Evolutionary conservation across 768 basidiomycete genomes (phyloP).

Genomic region (Auricularia auricula-judae): DNA sequence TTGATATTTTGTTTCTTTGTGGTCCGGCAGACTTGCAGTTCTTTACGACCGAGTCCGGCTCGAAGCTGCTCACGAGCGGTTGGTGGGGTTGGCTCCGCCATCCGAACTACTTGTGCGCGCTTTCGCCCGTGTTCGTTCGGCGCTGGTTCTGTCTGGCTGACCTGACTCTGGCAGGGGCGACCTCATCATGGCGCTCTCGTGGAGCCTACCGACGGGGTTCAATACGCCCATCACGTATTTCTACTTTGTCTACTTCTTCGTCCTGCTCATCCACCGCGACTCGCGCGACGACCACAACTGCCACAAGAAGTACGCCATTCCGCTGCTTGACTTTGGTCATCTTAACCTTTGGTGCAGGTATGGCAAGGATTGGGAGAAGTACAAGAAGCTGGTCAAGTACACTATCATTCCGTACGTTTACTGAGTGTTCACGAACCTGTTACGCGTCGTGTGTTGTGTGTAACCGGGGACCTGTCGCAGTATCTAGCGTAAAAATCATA

Average conservation of each 20-base stretch:
- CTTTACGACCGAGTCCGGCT: slow-evolving; percentile 74
- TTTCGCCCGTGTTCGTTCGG: background rate
- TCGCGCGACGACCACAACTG: slow-evolving; percentile 87
- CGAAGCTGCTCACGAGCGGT: slow-evolving; percentile 85
- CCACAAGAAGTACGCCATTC: slow-evolving; percentile 58
- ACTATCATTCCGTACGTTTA: slow-evolving; percentile 81
- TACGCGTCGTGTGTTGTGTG: no score
- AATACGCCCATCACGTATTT: slow-evolving; percentile 92
- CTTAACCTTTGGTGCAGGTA: slow-evolving; percentile 41
- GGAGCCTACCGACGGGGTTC: slow-evolving; percentile 90
- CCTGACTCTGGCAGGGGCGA: slow-evolving; percentile 49
- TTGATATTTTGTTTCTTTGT: background rate
- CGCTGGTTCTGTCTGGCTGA: slow-evolving; percentile 3
- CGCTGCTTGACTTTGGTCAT: background rate
- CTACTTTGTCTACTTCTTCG: slow-evolving; percentile 79
- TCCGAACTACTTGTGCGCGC: slow-evolving; percentile 74
- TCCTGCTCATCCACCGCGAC: slow-evolving; percentile 86
- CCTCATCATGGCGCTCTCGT: slow-evolving; percentile 79
- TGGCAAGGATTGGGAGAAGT: slow-evolving; percentile 87
- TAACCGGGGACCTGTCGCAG: no score
- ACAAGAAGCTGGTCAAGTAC: slow-evolving; percentile 76
- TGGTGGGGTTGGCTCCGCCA: slow-evolving; percentile 97
- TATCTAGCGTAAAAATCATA: no score
- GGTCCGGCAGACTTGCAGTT: slow-evolving; percentile 53
- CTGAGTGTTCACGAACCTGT: slow-evolving; percentile 19